Evolutionary conservation across 1,284 basidiomycete genomes (phyloP).

Genomic region (Pseudozyma tsukubaensis): DNA sequence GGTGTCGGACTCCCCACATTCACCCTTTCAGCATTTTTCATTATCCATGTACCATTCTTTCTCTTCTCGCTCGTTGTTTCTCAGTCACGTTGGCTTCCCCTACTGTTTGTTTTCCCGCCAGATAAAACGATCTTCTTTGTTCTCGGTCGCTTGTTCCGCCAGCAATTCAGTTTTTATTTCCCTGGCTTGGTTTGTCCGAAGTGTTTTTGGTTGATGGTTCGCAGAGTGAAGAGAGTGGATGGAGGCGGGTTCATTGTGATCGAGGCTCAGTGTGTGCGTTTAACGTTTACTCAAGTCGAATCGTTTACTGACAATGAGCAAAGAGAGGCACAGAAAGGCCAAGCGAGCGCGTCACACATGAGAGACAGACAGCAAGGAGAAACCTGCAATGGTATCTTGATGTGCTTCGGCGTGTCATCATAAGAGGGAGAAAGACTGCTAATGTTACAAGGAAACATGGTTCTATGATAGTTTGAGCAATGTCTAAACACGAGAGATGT

Average conservation of each 20-base stretch:
- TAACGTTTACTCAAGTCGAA: too few relatives aligned
- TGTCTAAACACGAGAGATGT: not conserved
- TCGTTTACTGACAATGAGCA: too few relatives aligned
- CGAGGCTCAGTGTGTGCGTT: too few relatives aligned
- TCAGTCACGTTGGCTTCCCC: too few relatives aligned
- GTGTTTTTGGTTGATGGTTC: not conserved
- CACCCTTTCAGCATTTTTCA: not conserved
- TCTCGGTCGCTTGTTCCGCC: not conserved
- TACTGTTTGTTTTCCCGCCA: not conserved
- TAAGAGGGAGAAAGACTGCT: constrained; percentile 1
- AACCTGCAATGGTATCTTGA: not conserved
- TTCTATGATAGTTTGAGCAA: too few relatives aligned
- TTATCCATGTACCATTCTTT: not conserved
- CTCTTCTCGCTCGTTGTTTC: too few relatives aligned
- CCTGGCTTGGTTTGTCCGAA: constrained; percentile 1
- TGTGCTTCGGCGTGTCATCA: not conserved
- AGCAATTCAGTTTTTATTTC: not conserved
- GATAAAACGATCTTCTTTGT: not conserved
- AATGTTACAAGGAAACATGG: constrained; percentile 12
- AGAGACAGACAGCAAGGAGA: not conserved
- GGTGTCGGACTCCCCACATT: not conserved
- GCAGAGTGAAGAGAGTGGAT: too few relatives aligned
- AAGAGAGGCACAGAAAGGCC: too few relatives aligned
- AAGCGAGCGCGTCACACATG: too few relatives aligned
- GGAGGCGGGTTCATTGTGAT: too few relatives aligned